These are phyloP conservation scores for Postia placenta DNA, from an alignment of 768 basidiomycete genomes.

Conservation along the genomic window DNA sequence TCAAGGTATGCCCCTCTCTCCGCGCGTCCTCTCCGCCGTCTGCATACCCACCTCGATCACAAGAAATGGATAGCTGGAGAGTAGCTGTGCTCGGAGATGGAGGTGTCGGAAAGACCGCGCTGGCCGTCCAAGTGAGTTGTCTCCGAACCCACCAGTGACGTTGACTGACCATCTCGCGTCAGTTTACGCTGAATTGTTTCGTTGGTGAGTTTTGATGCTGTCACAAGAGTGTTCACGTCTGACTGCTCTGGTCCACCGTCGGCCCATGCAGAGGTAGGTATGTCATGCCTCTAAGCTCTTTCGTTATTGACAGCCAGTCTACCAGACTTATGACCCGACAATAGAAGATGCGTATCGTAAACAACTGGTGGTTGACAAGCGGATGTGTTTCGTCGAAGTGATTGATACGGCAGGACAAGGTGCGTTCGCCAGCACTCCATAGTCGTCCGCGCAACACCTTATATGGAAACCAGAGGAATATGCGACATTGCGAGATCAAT, in stretches of 20 bases:
- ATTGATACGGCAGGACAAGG: constrained; percentile 98
- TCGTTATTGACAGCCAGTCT: not conserved
- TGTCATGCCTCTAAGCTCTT: constrained; percentile 8
- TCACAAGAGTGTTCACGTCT: not conserved
- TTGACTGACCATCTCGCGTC: constrained; percentile 1
- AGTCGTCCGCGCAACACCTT: constrained; percentile 12
- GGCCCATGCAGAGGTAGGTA: constrained; percentile 52
- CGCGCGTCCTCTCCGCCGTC: constrained; percentile 3
- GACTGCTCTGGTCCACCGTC: not conserved
- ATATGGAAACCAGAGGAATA: constrained; percentile 73
- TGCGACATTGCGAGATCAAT: constrained; percentile 93
- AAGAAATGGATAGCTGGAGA: constrained; percentile 89
- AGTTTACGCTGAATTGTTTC: constrained; percentile 96
- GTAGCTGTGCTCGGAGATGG: constrained; percentile 95
- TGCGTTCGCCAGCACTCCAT: constrained; percentile 30
- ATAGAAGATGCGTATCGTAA: constrained; percentile 98
- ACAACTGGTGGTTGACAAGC: constrained; percentile 89
- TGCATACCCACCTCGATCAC: constrained; percentile 1
- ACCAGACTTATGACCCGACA: constrained; percentile 92
- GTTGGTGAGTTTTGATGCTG: constrained; percentile 58
- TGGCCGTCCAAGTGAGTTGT: constrained; percentile 84
- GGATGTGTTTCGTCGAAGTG: constrained; percentile 94
- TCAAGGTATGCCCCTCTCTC: constrained; percentile 16
- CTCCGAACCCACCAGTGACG: not conserved
- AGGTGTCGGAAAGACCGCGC: constrained; percentile 94